Conservation (phyloP, 2,329 filamentous ascomycete species). For the Neonectria punicea region DNA sequence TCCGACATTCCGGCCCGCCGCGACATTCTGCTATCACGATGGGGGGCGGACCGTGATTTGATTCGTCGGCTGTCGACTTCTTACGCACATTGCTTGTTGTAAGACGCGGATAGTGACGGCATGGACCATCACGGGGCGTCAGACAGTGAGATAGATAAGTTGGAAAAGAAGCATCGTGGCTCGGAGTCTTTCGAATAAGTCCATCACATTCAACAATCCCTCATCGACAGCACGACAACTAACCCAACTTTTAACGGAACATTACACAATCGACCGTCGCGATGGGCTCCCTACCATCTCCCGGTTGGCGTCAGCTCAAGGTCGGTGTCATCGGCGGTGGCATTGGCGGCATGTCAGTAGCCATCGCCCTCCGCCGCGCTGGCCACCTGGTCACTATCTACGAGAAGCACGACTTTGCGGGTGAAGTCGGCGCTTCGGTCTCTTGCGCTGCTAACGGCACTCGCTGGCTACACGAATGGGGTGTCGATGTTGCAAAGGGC, state of each 20-base stretch:
- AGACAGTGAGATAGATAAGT: constrained; percentile 23
- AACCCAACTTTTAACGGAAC: not conserved
- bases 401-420: constrained; percentile 72
- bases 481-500: constrained; percentile 70
- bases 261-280: constrained; percentile 13
- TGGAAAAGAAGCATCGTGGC: constrained; percentile 6
- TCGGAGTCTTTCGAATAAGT: not conserved
- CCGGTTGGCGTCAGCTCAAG: constrained; percentile 57
- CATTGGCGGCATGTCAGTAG: constrained; percentile 59
- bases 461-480: constrained; percentile 76
- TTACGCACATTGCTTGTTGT: not conserved
- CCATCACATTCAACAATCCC: constrained; percentile 2
- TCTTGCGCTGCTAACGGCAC: constrained; percentile 77
- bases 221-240: constrained; percentile 1
- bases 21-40: constrained; percentile 7
- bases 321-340: constrained; percentile 59
- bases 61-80: constrained; percentile 10
- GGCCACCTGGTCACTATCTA: constrained; percentile 69
- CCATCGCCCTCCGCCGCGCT: constrained; percentile 58
- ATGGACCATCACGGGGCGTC: constrained; percentile 10
- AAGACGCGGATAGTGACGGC: constrained; percentile 23
- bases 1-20: constrained; percentile 16
- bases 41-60: constrained; percentile 7
- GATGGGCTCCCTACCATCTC: constrained; percentile 42
- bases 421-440: constrained; percentile 74